These are phyloP conservation scores for Candida maesae DNA, from an alignment of 805 yeast species.

Conservation along the genomic window DNA sequence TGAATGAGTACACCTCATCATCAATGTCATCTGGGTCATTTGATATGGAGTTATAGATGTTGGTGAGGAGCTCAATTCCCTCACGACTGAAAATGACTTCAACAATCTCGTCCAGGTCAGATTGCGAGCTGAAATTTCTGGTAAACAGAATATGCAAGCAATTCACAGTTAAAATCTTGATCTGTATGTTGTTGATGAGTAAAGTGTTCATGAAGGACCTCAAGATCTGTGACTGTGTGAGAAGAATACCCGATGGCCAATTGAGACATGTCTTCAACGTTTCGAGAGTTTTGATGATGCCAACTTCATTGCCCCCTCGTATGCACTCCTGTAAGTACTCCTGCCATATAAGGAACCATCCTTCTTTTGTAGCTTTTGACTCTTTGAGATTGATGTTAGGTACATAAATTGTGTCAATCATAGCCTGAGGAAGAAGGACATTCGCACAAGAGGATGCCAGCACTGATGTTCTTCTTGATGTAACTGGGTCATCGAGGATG, in stretches of 20 bases:
- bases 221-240: slow-evolving; percentile 63
- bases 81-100: slow-evolving; percentile 72
- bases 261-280: slow-evolving; percentile 86
- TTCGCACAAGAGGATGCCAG: slow-evolving; percentile 82
- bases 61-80: slow-evolving; percentile 67
- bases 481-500: slow-evolving; percentile 86
- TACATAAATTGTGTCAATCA: slow-evolving; percentile 61
- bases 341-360: slow-evolving; percentile 88
- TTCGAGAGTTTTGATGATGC: slow-evolving; percentile 67
- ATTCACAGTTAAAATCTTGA: slow-evolving; percentile 83
- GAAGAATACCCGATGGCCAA: slow-evolving; percentile 82
- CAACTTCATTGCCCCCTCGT: slow-evolving; percentile 37
- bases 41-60: slow-evolving; percentile 51
- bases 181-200: slow-evolving; percentile 53
- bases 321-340: slow-evolving; percentile 43
- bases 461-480: slow-evolving; percentile 71
- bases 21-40: slow-evolving; percentile 70
- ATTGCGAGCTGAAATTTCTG: slow-evolving; percentile 59
- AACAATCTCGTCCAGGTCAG: slow-evolving; percentile 73
- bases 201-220: slow-evolving; percentile 59
- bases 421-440: slow-evolving; percentile 67
- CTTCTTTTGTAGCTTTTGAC: slow-evolving; percentile 69
- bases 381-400: slow-evolving; percentile 56
- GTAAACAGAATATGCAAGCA: slow-evolving; percentile 87
- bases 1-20: slow-evolving; percentile 73